Percentiles rank a stretch among this genome's conserved stretches.
These are phyloP conservation scores for Zygotorulaspora mrakii DNA, from an alignment of 1,139 yeast genomes.

Conservation along the genomic window DNA sequence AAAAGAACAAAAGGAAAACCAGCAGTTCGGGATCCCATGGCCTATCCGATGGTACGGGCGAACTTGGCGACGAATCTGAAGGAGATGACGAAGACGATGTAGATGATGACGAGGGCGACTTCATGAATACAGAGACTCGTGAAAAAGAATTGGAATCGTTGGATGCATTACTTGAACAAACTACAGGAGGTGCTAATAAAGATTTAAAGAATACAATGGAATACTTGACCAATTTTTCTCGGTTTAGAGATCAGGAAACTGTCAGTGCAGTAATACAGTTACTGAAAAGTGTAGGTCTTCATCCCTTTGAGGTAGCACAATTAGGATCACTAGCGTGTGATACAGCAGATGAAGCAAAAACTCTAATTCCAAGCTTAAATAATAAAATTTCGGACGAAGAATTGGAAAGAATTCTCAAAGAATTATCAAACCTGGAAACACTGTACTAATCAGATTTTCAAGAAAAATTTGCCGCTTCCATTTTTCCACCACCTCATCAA, in stretches of 20 bases:
- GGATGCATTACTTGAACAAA: slow-evolving; percentile 35
- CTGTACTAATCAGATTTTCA: slow-evolving; percentile 37
- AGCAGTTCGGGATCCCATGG: slow-evolving; percentile 19
- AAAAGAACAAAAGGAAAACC: slow-evolving; percentile 44
- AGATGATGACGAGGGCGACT: slow-evolving; percentile 36
- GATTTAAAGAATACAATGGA: slow-evolving; percentile 90
- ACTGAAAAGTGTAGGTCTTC: slow-evolving; percentile 72
- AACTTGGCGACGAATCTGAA: slow-evolving; percentile 13
- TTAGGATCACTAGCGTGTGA: slow-evolving; percentile 91
- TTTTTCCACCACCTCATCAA: slow-evolving; percentile 82
- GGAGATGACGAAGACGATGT: slow-evolving; percentile 39
- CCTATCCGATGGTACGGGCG: slow-evolving; percentile 10
- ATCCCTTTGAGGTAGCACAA: slow-evolving; percentile 95
- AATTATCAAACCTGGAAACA: slow-evolving; percentile 64
- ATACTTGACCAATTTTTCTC: slow-evolving; percentile 76
- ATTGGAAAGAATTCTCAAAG: slow-evolving; percentile 80
- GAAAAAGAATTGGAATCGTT: slow-evolving; percentile 37
- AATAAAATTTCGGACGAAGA: slow-evolving; percentile 83
- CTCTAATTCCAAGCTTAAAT: slow-evolving; percentile 81
- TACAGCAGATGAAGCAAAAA: slow-evolving; percentile 96
- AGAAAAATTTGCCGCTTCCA: slow-evolving; percentile 47
- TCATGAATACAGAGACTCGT: slow-evolving; percentile 36
- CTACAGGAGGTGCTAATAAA: slow-evolving; percentile 59
- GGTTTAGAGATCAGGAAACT: slow-evolving; percentile 88
- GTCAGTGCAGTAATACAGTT: slow-evolving; percentile 90